These are phyloP conservation scores for Umbilicus rupestris DNA, from an alignment of 164 flowering plant genomes.

Conservation along the genomic window DNA sequence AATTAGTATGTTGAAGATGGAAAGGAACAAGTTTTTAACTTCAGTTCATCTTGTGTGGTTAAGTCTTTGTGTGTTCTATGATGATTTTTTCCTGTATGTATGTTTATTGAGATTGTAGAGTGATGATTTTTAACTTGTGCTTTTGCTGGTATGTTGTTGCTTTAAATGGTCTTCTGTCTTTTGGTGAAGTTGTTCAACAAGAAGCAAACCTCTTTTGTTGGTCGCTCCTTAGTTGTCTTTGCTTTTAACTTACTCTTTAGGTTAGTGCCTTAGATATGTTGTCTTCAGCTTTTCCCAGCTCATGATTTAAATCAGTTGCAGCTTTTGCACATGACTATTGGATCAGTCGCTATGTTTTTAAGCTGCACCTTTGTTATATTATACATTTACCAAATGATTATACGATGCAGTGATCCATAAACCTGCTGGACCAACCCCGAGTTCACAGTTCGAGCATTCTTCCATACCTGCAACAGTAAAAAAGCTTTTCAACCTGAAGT, in stretches of 20 bases:
- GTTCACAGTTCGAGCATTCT: slow-evolving; percentile 82
- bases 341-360: background rate
- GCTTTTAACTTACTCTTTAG: background rate
- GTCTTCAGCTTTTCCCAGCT: background rate
- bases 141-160: background rate
- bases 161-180: background rate
- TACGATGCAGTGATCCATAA: slow-evolving; percentile 73
- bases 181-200: background rate
- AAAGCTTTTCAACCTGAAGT: slow-evolving; percentile 6
- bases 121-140: background rate
- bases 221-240: background rate
- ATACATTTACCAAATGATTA: slow-evolving; percentile 6
- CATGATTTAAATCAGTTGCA: background rate
- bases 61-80: background rate
- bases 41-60: background rate
- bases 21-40: background rate
- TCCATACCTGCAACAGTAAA: slow-evolving; percentile 42
- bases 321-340: background rate
- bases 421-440: slow-evolving; percentile 68
- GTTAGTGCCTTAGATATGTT: background rate
- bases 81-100: background rate
- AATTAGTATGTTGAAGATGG: no score
- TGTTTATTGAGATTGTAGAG: background rate
- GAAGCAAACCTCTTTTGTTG: background rate
- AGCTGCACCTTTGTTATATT: slow-evolving; percentile 9